phyloP scores from a whole-genome alignment of 805 yeast genomes.

The Danielozyma ontarioensis region DNA sequence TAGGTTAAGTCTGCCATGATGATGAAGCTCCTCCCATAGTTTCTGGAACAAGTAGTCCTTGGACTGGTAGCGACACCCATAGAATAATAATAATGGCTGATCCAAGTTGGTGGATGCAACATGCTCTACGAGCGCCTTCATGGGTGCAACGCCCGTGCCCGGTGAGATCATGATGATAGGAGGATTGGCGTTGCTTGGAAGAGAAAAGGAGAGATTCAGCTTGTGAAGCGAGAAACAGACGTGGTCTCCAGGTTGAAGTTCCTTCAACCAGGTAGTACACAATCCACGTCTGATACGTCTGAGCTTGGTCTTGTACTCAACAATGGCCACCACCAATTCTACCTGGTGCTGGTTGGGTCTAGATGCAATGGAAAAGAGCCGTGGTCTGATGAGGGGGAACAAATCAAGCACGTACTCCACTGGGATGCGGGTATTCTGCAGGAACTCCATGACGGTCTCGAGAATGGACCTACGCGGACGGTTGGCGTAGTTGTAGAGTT shows the following conservation, averaged over 20 bases:
- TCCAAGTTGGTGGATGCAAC: slow-evolving; percentile 10
- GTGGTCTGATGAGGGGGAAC: slow-evolving; percentile 73
- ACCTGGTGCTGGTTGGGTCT: slow-evolving; percentile 35
- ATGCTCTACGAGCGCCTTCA: slow-evolving; percentile 61
- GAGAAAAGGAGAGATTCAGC: slow-evolving; percentile 35
- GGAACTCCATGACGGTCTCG: slow-evolving; percentile 81
- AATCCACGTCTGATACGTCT: slow-evolving; percentile 73
- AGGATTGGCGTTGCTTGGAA: slow-evolving; percentile 10
- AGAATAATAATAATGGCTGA: slow-evolving; percentile 50
- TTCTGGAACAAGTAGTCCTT: slow-evolving; percentile 67
- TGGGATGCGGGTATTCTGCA: slow-evolving; percentile 65
- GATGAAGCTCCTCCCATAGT: slow-evolving; percentile 40
- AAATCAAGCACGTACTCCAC: slow-evolving; percentile 69
- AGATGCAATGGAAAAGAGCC: slow-evolving; percentile 84
- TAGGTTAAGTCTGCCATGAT: slow-evolving; percentile 28
- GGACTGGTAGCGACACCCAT: slow-evolving; percentile 64
- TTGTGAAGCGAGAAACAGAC: slow-evolving; percentile 49
- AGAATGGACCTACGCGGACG: slow-evolving; percentile 84
- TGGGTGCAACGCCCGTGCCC: slow-evolving; percentile 96
- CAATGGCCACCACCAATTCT: slow-evolving; percentile 78
- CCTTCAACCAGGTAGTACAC: slow-evolving; percentile 72
- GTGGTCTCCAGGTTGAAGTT: slow-evolving; percentile 41
- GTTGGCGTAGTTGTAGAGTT: slow-evolving; percentile 84
- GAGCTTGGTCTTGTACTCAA: slow-evolving; percentile 78
- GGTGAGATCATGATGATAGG: slow-evolving; percentile 77